Evolutionary conservation across 2,329 filamentous ascomycete genomes (phyloP).

Genomic region (Colletotrichum spaethianum): DNA sequence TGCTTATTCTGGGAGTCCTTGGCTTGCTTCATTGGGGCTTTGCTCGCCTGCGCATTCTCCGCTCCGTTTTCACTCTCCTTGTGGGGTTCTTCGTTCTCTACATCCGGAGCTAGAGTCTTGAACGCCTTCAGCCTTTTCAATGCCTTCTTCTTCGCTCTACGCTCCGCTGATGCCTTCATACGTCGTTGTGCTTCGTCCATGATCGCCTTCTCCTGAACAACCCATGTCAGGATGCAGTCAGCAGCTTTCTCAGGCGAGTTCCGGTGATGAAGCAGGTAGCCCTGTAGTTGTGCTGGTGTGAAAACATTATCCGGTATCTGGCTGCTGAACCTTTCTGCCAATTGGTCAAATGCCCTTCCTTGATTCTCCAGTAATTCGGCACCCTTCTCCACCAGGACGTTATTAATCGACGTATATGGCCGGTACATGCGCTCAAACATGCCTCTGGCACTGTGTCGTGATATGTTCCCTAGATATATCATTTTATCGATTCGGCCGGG

Average conservation of each 20-base stretch:
- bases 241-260: not conserved
- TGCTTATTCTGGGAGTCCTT: not conserved
- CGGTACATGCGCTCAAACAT: conserved; percentile 40
- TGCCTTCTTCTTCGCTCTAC: conserved; percentile 29
- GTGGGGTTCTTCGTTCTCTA: not conserved
- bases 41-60: not conserved
- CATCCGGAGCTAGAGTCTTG: not conserved
- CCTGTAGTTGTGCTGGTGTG: conserved; percentile 35
- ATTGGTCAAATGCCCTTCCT: not conserved
- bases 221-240: not conserved
- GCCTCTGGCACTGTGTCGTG: conserved; percentile 43
- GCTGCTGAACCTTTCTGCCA: conserved; percentile 16
- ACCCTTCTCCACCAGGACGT: not conserved
- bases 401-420: not conserved
- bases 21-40: not conserved
- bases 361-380: not conserved
- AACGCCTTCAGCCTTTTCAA: conserved; percentile 23
- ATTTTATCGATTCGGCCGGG: conserved; percentile 80
- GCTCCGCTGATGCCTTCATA: conserved; percentile 9
- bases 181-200: conserved; percentile 34
- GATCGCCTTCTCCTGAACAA: conserved; percentile 22
- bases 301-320: conserved; percentile 29
- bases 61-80: not conserved
- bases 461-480: conserved; percentile 74
- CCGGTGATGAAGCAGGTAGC: conserved; percentile 32